Base-by-base conservation (phyloP, 805 yeast genomes). In the Candida montana region DNA sequence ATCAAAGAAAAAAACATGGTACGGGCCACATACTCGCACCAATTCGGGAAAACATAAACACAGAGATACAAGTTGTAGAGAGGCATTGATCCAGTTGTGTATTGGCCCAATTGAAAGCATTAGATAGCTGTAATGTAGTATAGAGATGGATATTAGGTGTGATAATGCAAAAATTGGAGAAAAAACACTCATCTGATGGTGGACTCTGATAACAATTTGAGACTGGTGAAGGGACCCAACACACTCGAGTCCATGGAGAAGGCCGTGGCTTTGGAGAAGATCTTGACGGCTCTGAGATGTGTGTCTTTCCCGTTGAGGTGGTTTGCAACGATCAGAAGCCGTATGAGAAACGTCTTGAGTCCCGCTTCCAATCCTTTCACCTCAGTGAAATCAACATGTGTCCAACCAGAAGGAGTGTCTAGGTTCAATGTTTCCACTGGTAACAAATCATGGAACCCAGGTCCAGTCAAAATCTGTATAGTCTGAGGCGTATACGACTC, bases 221-320 rank as follows among this genome's bases (percentile, higher is more conserved):
- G 31, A 35, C 58, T 52, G 4, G 58, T 57, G 38, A 53, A 57
- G 1, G 54, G 48, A 1, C 59, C 58, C 24, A 57, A 31, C 2
- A 51, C 46, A 12, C 46, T 50, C 2, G 46, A 39, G n/a, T 50
- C 53, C 32, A 58, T 46, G 6, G 55, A 49, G 31, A 45, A 58
- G 10, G 54, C 51, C 38, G 62, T 55, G 15, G 55, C 51, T 6
- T 72, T 72, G 8, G 76, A 65, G 60, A 79, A 67, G 53, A 86
- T 59, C 68, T 78, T 77, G 15, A 90, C 69, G 0, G 89, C 83
- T 35, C 99, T 64, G 10, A 93, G 67, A 59, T 89, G 98, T 1
- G 96, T 82, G 59, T 93, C 99, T 56, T 91, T 93, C 35, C 99
- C 99, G 56, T 87, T 89, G 57, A 90, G 97, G 53, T 88, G 96